Evolutionary conservation across 2,329 filamentous ascomycete species (phyloP).

Genomic region (Talaromyces sp.): DNA sequence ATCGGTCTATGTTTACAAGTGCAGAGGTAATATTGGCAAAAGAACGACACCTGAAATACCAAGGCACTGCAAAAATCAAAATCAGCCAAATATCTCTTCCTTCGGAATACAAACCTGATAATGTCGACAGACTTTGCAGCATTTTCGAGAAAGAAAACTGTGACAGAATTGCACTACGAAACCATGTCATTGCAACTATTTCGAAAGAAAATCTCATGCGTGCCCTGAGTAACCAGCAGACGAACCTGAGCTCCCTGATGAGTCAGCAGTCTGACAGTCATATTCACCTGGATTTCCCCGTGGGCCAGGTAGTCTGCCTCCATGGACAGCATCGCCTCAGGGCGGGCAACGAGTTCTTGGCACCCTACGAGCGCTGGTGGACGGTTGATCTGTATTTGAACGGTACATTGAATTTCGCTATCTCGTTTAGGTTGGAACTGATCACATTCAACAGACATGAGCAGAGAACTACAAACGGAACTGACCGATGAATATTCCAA

Average conservation of each 20-base stretch:
- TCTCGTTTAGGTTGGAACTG: background rate
- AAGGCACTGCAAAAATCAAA: constrained; percentile 18
- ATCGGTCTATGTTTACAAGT: background rate
- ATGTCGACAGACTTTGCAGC: constrained; percentile 17
- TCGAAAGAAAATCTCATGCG: constrained; percentile 10
- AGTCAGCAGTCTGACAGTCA: background rate
- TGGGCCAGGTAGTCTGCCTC: background rate
- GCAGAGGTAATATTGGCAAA: background rate
- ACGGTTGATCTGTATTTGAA: constrained; percentile 1
- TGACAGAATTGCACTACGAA: constrained; percentile 15
- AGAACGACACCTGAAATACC: constrained; percentile 19
- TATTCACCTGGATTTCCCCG: background rate
- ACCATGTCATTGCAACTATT: constrained; percentile 17
- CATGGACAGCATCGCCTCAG: background rate
- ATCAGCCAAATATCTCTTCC: constrained; percentile 14
- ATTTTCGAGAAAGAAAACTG: constrained; percentile 18
- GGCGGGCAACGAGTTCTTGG: background rate
- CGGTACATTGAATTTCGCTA: background rate
- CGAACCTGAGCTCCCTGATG: background rate
- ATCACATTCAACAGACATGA: constrained; percentile 4
- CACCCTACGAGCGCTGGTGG: background rate
- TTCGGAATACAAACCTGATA: constrained; percentile 10
- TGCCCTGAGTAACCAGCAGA: background rate
- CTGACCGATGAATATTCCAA: constrained; percentile 9
- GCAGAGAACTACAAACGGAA: constrained; percentile 5